Evolutionary conservation across 169 alveolate species (phyloP).

Genomic region (Plasmodium blacklocki): DNA sequence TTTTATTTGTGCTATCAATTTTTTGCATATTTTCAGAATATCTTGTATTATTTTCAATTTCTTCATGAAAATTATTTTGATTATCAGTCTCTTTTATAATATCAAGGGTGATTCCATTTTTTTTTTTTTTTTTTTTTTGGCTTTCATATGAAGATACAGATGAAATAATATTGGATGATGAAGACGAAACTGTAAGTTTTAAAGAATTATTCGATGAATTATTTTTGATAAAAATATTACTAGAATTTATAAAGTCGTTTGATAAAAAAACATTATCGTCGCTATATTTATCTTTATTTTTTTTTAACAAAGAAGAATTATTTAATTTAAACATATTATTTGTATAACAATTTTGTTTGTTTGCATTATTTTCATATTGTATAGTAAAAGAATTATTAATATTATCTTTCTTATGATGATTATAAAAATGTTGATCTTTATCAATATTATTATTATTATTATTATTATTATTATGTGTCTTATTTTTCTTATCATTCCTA

Average conservation of each 20-base stretch:
- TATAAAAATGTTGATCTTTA: no score
- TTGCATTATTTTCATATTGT: no score
- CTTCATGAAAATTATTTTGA: not conserved
- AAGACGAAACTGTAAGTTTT: conserved; percentile 2
- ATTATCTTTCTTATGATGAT: no score
- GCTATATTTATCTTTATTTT: no score
- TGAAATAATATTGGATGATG: conserved; percentile 41
- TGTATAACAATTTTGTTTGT: no score
- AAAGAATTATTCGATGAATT: conserved; percentile 1
- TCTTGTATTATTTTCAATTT: not conserved
- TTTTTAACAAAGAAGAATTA: no score
- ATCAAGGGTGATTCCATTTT: not conserved
- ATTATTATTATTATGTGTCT: no score
- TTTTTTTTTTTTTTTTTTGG: not conserved
- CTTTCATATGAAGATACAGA: conserved; percentile 41
- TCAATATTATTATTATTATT: no score
- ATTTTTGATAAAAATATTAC: not conserved
- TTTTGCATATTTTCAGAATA: not conserved
- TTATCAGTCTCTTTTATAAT: not conserved
- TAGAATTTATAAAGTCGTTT: not conserved
- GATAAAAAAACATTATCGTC: not conserved
- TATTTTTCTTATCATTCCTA: no score
- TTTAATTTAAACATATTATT: no score
- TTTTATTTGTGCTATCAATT: not conserved
- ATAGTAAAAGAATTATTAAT: no score